Conservation (phyloP, 345 rosid genomes). For the Erysimum cheiranthoides region DNA sequence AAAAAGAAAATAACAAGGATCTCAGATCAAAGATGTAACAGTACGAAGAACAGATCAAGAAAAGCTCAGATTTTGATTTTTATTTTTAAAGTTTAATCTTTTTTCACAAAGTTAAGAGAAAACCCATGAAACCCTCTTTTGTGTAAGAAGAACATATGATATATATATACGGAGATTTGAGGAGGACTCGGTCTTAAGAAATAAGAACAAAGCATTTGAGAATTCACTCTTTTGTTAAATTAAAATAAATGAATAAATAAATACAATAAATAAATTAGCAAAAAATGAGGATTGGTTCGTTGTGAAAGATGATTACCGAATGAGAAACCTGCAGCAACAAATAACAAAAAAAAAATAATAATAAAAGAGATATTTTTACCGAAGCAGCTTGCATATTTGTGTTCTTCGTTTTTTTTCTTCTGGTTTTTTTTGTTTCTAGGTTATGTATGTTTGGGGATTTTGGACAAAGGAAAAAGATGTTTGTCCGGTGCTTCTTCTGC, state of each 20-base stretch:
- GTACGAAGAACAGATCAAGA: constrained; percentile 7
- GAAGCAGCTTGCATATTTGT: constrained; percentile 59
- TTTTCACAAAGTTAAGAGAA: background rate
- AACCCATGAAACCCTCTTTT: constrained; percentile 22
- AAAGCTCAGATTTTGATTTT: background rate
- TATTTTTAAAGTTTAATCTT: background rate
- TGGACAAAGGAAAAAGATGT: background rate
- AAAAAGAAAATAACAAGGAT: background rate
- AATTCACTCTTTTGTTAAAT: background rate
- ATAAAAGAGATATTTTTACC: constrained; percentile 31
- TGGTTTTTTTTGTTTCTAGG: background rate
- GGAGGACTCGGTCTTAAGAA: constrained; percentile 44
- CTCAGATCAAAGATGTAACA: constrained; percentile 7
- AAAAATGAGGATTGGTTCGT: constrained; percentile 34
- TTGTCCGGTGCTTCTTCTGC: background rate
- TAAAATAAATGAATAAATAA: background rate
- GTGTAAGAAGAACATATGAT: background rate
- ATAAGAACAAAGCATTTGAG: constrained; percentile 17
- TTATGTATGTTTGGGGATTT: background rate
- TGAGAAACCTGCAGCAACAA: constrained; percentile 20
- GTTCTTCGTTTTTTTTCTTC: constrained; percentile 16
- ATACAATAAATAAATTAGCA: background rate
- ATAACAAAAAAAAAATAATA: constrained; percentile 1
- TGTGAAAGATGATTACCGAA: constrained; percentile 18
- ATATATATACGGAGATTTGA: constrained; percentile 46